A percentile compares a stretch with the other conserved stretches of the same genome.
Evolutionary conservation across 306 rosid genomes (phyloP).

Genomic region (Arachis hypogaea): DNA sequence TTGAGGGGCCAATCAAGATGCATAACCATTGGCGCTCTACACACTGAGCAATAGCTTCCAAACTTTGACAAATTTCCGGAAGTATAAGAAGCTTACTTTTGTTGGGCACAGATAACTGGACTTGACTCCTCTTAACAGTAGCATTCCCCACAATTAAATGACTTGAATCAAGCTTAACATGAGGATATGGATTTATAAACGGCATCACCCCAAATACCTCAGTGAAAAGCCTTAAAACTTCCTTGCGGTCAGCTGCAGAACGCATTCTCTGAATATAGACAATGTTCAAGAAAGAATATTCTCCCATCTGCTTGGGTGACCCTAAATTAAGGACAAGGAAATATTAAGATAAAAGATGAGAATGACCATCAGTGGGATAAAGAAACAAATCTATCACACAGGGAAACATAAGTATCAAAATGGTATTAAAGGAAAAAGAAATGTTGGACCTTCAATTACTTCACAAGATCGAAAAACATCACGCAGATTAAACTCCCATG

Average conservation of each 20-base stretch:
- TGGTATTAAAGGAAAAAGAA: slow-evolving; percentile 6
- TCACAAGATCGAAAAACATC: slow-evolving; percentile 93
- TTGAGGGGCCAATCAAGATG: slow-evolving; percentile 82
- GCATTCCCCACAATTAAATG: slow-evolving; percentile 68
- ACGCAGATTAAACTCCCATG: slow-evolving; percentile 98
- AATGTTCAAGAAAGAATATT: slow-evolving; percentile 71
- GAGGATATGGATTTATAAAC: slow-evolving; percentile 74
- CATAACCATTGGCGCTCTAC: slow-evolving; percentile 88
- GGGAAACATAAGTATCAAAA: slow-evolving; percentile 8
- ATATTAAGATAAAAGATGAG: slow-evolving; percentile 27
- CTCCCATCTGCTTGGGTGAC: slow-evolving; percentile 49
- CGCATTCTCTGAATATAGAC: slow-evolving; percentile 95
- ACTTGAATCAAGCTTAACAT: slow-evolving; percentile 57
- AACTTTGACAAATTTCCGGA: slow-evolving; percentile 75
- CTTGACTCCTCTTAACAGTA: slow-evolving; percentile 57
- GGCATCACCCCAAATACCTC: slow-evolving; percentile 65
- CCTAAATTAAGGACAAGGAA: slow-evolving; percentile 47
- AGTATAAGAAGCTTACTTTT: slow-evolving; percentile 56
- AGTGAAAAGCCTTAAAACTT: slow-evolving; percentile 67
- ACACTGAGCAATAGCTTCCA: slow-evolving; percentile 89
- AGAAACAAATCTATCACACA: neutral
- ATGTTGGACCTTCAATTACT: slow-evolving; percentile 68
- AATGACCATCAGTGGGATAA: neutral
- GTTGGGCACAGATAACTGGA: slow-evolving; percentile 46
- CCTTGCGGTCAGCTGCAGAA: slow-evolving; percentile 74